Evolutionary conservation across 495 filamentous ascomycete genomes (phyloP).

Genomic region (Amorphotheca resinae): DNA sequence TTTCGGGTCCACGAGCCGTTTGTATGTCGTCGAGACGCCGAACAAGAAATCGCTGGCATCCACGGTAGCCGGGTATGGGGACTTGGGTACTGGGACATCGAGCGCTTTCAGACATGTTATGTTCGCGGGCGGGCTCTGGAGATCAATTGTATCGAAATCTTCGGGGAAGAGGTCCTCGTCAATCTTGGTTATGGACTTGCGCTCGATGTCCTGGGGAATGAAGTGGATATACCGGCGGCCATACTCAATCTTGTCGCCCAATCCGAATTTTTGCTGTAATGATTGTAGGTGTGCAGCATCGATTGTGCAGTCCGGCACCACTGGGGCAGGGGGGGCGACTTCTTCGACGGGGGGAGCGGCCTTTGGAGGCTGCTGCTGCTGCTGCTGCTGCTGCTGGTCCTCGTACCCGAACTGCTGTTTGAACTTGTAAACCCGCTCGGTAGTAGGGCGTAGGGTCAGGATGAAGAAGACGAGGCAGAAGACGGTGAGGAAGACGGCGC

Average conservation of each 20-base stretch:
- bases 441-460: conserved; percentile 8
- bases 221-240: conserved; percentile 37
- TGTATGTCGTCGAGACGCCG: conserved; percentile 17
- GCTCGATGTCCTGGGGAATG: conserved; percentile 26
- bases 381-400: neutral
- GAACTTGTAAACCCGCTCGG: neutral
- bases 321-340: too few relatives aligned
- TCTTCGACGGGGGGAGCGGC: too few relatives aligned
- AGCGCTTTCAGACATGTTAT: conserved; percentile 34
- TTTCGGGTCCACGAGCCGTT: conserved; percentile 24
- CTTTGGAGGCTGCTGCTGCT: neutral
- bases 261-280: conserved; percentile 31
- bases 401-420: neutral
- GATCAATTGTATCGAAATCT: conserved; percentile 30
- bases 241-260: conserved; percentile 38
- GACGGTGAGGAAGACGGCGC: conserved; percentile 7
- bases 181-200: conserved; percentile 36
- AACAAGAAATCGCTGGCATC: conserved; percentile 18
- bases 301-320: conserved; percentile 26
- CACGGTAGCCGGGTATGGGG: conserved; percentile 32
- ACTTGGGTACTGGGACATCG: conserved; percentile 32
- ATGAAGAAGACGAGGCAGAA: conserved; percentile 13
- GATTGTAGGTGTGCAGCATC: conserved; percentile 29
- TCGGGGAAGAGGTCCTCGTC: conserved; percentile 31
- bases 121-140: conserved; percentile 28